Conservation (phyloP, 192 early-diverging fungal genomes). For the Rhizophagus prolifer region DNA sequence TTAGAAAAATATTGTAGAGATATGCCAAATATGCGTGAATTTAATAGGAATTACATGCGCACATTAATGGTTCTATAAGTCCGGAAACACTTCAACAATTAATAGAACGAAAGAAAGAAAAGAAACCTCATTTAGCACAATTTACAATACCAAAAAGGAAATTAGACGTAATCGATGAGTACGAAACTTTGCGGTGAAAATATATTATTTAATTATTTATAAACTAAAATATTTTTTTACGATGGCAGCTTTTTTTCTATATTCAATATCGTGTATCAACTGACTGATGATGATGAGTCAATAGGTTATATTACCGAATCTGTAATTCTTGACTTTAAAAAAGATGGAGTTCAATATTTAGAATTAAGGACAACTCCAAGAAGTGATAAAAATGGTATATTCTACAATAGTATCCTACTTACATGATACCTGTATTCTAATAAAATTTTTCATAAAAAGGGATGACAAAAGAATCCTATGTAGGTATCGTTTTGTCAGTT, state of each 20-base stretch:
- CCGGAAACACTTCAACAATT: constrained; percentile 41
- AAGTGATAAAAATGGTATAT: constrained; percentile 35
- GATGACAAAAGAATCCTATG: constrained; percentile 54
- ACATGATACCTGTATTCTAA: neutral
- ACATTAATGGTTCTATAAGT: constrained; percentile 58
- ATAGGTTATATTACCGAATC: constrained; percentile 39
- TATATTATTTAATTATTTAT: neutral
- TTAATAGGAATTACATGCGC: constrained; percentile 56
- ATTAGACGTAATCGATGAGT: constrained; percentile 42
- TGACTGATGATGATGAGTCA: constrained; percentile 49
- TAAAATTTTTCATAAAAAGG: constrained; percentile 18
- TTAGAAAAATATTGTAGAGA: neutral
- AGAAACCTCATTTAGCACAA: constrained; percentile 41
- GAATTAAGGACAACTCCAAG: constrained; percentile 62
- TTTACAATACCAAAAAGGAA: constrained; percentile 40
- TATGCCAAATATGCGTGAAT: neutral
- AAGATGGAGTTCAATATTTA: constrained; percentile 56
- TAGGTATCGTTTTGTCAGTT: constrained; percentile 38
- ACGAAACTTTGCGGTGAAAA: neutral
- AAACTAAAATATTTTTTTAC: constrained; percentile 18
- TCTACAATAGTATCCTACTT: neutral
- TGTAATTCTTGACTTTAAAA: constrained; percentile 51
- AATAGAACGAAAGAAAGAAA: constrained; percentile 37
- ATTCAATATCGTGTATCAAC: constrained; percentile 56
- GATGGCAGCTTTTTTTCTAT: constrained; percentile 52